Conservation (phyloP, 805 yeast genomes). For the Suhomyces prunicola region DNA sequence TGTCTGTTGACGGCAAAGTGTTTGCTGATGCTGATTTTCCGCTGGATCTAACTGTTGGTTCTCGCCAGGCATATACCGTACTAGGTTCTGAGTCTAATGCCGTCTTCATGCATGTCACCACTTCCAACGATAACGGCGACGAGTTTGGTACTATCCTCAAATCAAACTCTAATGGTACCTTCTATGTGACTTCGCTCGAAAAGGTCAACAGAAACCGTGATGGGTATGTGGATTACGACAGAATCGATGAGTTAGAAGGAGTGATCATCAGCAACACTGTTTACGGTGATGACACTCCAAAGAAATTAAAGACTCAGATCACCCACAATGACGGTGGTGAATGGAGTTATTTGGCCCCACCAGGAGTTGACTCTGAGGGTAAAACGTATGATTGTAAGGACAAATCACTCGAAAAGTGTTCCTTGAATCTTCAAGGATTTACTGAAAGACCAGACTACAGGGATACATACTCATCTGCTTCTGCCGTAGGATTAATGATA, state of each 20-base stretch:
- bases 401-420: constrained; percentile 55
- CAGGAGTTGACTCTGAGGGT: constrained; percentile 59
- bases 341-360: constrained; percentile 75
- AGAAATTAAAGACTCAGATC: constrained; percentile 66
- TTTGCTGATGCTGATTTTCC: constrained; percentile 86
- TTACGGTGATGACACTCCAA: constrained; percentile 45
- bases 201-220: constrained; percentile 67
- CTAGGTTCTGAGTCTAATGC: constrained; percentile 70
- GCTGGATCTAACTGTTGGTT: constrained; percentile 50
- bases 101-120: constrained; percentile 80
- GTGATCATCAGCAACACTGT: constrained; percentile 74
- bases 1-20: constrained; percentile 70
- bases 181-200: constrained; percentile 64
- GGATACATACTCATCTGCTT: constrained; percentile 82
- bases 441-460: constrained; percentile 82
- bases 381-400: constrained; percentile 52
- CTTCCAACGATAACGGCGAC: constrained; percentile 43
- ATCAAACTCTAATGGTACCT: constrained; percentile 89
- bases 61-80: constrained; percentile 66
- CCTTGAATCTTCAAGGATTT: constrained; percentile 83
- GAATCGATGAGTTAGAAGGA: constrained; percentile 81
- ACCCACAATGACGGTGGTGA: constrained; percentile 90
- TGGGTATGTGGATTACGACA: constrained; percentile 90
- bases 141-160: constrained; percentile 82
- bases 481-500: constrained; percentile 84